A percentile compares a stretch with the other conserved stretches of the same genome.
These are phyloP conservation scores for Adansonia madagascariensis DNA, from an alignment of 441 rosid genomes.

Conservation along the genomic window DNA sequence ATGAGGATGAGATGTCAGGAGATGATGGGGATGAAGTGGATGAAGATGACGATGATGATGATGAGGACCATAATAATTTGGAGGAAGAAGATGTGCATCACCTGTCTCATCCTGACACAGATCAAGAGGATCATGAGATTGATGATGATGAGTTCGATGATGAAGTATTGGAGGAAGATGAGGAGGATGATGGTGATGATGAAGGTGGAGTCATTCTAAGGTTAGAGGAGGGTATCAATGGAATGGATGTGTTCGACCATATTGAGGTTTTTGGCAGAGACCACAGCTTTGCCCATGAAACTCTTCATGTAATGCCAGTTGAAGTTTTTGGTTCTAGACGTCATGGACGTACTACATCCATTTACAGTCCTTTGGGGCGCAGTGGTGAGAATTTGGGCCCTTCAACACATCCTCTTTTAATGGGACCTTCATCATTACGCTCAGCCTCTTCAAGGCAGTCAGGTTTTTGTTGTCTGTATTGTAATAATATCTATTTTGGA, in stretches of 20 bases:
- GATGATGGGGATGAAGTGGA: conserved; percentile 84
- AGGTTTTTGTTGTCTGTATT: conserved; percentile 45
- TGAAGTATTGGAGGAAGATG: conserved; percentile 94
- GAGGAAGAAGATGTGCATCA: conserved; percentile 93
- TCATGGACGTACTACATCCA: conserved; percentile 94
- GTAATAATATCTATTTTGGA: not conserved
- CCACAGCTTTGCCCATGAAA: conserved; percentile 80
- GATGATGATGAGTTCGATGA: conserved; percentile 97
- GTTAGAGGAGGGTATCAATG: conserved; percentile 94
- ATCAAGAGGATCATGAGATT: conserved; percentile 98
- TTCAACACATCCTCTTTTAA: conserved; percentile 88
- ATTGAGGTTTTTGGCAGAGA: conserved; percentile 93
- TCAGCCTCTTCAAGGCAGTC: conserved; percentile 56
- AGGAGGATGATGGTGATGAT: conserved; percentile 95
- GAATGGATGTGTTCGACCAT: conserved; percentile 94
- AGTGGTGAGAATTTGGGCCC: conserved; percentile 67
- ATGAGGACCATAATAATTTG: conserved; percentile 75
- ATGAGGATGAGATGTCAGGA: conserved; percentile 90
- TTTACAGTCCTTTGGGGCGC: conserved; percentile 93
- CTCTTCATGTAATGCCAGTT: conserved; percentile 97
- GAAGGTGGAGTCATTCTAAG: conserved; percentile 92
- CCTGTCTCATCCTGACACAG: conserved; percentile 89
- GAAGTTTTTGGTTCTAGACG: conserved; percentile 99
- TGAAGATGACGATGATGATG: conserved; percentile 66
- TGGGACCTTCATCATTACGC: conserved; percentile 61